Conservation (phyloP, 257 asterid species). For the Marsdenia floribunda region DNA sequence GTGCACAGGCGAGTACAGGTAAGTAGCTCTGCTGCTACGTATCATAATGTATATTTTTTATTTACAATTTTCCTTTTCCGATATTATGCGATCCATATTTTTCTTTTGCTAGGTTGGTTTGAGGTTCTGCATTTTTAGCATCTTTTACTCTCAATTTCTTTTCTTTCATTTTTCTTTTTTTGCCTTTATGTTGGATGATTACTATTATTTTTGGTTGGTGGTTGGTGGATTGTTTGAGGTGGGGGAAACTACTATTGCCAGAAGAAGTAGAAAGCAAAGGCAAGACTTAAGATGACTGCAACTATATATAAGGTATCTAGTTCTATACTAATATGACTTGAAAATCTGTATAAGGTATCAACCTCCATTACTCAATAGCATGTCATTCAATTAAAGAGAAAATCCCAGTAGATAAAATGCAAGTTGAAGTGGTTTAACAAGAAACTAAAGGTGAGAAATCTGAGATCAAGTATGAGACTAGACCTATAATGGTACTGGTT, state of each 20-base stretch:
- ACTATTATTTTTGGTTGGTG: not conserved
- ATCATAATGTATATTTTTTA: not conserved
- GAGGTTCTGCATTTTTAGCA: not conserved
- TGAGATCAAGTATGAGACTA: not conserved
- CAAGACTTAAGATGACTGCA: not conserved
- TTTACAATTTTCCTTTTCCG: not conserved
- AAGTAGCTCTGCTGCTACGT: slow-evolving; percentile 9
- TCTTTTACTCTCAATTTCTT: not conserved
- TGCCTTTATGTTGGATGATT: not conserved
- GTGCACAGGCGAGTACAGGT: slow-evolving; percentile 93
- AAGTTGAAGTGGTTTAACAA: not conserved
- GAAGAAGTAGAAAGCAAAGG: not conserved
- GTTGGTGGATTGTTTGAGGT: not conserved
- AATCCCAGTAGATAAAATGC: not conserved
- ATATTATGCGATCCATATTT: not conserved
- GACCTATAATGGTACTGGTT: not conserved
- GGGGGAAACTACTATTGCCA: not conserved
- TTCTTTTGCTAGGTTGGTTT: not conserved
- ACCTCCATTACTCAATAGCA: not conserved
- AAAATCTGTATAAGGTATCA: not conserved
- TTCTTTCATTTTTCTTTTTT: not conserved
- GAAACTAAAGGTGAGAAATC: not conserved
- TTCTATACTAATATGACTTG: not conserved
- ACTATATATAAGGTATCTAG: not conserved
- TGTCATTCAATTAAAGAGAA: not conserved